Percentiles rank a stretch among this genome's conserved stretches.
Evolutionary conservation across 1,139 yeast genomes (phyloP).

Genomic region (Geotrichum reessii): DNA sequence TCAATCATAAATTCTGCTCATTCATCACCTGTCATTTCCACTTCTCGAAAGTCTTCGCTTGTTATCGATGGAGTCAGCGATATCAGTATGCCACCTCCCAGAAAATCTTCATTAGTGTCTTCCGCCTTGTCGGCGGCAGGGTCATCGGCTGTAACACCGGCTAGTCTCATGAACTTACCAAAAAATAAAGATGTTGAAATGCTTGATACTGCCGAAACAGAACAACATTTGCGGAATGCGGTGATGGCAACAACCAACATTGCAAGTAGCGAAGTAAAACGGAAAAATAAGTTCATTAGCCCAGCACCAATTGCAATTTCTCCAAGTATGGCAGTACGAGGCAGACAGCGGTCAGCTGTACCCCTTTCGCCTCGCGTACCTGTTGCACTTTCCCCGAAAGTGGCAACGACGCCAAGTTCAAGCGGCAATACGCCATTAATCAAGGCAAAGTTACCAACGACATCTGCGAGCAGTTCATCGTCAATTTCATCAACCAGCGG

Average conservation of each 20-base stretch:
- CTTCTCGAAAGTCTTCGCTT: slow-evolving; percentile 14
- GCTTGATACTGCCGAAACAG: slow-evolving; percentile 21
- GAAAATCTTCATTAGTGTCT: neutral
- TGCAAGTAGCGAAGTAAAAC: slow-evolving; percentile 12
- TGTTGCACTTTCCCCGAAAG: slow-evolving; percentile 3
- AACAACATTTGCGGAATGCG: slow-evolving; percentile 27
- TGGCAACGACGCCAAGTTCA: slow-evolving; percentile 6
- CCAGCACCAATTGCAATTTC: slow-evolving; percentile 18
- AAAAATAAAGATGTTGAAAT: slow-evolving; percentile 20
- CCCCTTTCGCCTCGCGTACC: neutral
- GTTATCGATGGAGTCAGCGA: slow-evolving; percentile 20
- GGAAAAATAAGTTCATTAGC: neutral
- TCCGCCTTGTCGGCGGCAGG: slow-evolving; percentile 8
- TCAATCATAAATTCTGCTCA: slow-evolving; percentile 16
- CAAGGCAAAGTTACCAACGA: slow-evolving; percentile 16
- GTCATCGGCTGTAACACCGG: slow-evolving; percentile 37
- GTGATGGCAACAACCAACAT: slow-evolving; percentile 27
- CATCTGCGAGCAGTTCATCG: neutral
- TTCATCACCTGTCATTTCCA: slow-evolving; percentile 21
- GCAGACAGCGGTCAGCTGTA: neutral
- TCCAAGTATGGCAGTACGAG: slow-evolving; percentile 8
- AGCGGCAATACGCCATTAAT: slow-evolving; percentile 15
- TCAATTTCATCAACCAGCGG: neutral
- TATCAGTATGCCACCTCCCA: slow-evolving; percentile 30
- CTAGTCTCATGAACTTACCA: slow-evolving; percentile 41